Evolutionary conservation across 768 basidiomycete species (phyloP).

Genomic region (Tylopilus balloui): DNA sequence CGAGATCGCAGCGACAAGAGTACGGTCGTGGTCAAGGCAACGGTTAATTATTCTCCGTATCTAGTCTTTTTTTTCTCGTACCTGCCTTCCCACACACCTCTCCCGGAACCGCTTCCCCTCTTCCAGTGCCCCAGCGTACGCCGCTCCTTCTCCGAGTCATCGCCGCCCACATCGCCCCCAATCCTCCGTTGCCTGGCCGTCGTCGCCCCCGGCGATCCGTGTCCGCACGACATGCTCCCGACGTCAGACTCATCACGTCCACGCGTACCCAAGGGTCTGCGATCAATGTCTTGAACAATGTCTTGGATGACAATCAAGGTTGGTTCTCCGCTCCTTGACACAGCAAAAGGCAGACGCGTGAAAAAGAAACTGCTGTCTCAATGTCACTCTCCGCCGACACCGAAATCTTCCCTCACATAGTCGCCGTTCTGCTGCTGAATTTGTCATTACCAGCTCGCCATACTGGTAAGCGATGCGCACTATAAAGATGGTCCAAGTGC

Average conservation of each 20-base stretch:
- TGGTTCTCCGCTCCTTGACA: slow-evolving; percentile 5
- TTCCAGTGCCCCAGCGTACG: not conserved
- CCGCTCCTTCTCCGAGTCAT: not conserved
- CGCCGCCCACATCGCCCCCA: not conserved
- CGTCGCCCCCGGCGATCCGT: not conserved
- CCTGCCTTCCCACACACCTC: slow-evolving; percentile 13
- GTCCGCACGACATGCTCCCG: not conserved
- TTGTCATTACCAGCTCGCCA: too few species aligned
- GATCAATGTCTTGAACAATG: not conserved
- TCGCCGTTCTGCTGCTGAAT: too few species aligned
- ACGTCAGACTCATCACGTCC: not conserved
- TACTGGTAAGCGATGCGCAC: too few species aligned
- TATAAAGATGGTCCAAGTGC: too few species aligned
- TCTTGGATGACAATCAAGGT: not conserved
- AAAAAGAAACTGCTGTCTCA: too few species aligned
- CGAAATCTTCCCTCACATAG: not conserved
- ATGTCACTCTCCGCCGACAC: not conserved
- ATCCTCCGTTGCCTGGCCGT: slow-evolving; percentile 2
- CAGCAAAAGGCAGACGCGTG: not conserved
- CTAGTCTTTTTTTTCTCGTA: not conserved
- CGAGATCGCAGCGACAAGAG: slow-evolving; percentile 32
- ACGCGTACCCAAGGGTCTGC: not conserved
- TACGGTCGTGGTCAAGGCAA: slow-evolving; percentile 52
- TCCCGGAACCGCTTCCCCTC: not conserved
- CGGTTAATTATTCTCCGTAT: slow-evolving; percentile 21